Percentiles rank a stretch among this genome's conserved stretches.
Conservation (phyloP, 2,329 filamentous ascomycete species). For the Ophiostoma fasciatum region DNA sequence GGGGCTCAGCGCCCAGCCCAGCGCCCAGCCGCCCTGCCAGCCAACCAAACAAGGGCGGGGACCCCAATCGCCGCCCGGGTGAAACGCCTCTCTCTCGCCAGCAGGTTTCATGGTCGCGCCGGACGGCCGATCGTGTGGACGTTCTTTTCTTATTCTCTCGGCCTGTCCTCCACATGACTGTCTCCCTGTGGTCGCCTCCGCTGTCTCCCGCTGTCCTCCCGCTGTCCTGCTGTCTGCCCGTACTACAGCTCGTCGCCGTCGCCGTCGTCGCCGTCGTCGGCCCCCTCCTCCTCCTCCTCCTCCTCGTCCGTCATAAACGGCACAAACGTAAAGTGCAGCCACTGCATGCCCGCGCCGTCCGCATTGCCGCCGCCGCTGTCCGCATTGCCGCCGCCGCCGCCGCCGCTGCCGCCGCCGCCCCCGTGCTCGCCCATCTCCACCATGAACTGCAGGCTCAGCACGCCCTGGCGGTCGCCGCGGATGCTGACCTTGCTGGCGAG, state of each 20-base stretch:
- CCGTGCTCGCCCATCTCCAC: conserved; percentile 53
- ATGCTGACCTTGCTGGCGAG: conserved; percentile 86
- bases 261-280: conserved; percentile 9
- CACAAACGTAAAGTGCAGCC: conserved; percentile 73
- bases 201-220: too few relatives aligned
- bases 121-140: too few relatives aligned
- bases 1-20: too few relatives aligned
- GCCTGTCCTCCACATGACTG: too few relatives aligned
- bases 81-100: too few relatives aligned
- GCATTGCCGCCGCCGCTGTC: background rate
- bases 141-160: too few relatives aligned
- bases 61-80: too few relatives aligned
- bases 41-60: too few relatives aligned
- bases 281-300: conserved; percentile 22
- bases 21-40: too few relatives aligned
- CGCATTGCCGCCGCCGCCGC: background rate
- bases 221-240: too few relatives aligned
- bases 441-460: conserved; percentile 92
- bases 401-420: background rate
- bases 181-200: too few relatives aligned
- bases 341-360: conserved; percentile 40
- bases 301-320: conserved; percentile 52
- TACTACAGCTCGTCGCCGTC: conserved; percentile 1
- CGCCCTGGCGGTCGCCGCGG: conserved; percentile 73
- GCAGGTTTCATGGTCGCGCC: too few relatives aligned